Base-by-base conservation (phyloP, 306 rosid species). In the Dicorynia guianensis region DNA sequence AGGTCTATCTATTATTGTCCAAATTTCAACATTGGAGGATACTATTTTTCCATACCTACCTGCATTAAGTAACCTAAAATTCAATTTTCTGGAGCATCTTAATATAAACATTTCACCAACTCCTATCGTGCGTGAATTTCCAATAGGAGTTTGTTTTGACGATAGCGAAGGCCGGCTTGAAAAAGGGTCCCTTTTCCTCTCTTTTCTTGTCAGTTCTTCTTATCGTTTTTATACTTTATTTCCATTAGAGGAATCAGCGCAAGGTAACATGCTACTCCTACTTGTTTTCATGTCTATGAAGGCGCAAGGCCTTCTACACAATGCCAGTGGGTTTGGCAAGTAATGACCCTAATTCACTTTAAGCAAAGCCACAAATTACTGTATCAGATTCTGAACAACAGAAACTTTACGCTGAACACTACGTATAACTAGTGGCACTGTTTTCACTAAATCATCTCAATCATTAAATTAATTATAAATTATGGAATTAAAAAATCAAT, bases 31-130 rank as follows among this genome's bases (percentile, higher is more conserved):
- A 40, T 8, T 12, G 2, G 49, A 71, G 20, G 43, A 63, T 17
- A 35, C 62, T 63, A 34, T 0, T 63, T 79, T 71, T 64, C 74
- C 78, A 72, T 54, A 55, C 78, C 73, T 63, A 54, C 52, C 69
- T 5, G 11, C 53, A 30, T 79, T 6, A 39, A 19, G 39, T 46
- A 13, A 64, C 78, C 62, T 63, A 63, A 34, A 63, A 44, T 71
- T 57, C 62, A 71, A 54, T 2, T 15, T 14, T 20, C 53, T 8
- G 58, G 52, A 70, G 12, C 44, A n/a, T 25, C 64, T 78, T 63
- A n/a, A n/a, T n/a, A n/a, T 13, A 18, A 61, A 34, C 8, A 46
- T 36, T 48, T 36, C 63, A 39, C 42, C 69, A 38, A 36, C 52
- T 62, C 43, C 3, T 54, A 10, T 50, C 48, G 52, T 47, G 55